Conservation (phyloP, 202 grass and related monocot genomes). For the Dendrocalamus latiflorus region DNA sequence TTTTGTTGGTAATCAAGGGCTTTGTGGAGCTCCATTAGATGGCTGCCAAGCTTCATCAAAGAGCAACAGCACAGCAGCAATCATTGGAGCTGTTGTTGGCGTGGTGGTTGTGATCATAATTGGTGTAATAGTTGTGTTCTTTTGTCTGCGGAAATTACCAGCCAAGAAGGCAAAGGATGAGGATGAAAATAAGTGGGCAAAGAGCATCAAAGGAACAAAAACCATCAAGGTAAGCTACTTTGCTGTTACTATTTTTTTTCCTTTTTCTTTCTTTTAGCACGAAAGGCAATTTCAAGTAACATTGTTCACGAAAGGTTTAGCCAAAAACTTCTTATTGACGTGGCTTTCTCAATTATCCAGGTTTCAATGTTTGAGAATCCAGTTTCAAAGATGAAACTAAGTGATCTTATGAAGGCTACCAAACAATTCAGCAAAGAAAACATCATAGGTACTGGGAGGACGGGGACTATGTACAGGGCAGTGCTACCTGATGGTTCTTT, state of each 20-base stretch:
- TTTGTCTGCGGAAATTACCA: constrained; percentile 47
- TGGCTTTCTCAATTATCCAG: constrained; percentile 40
- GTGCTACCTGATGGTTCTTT: constrained; percentile 69
- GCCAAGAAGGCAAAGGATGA: constrained; percentile 61
- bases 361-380: constrained; percentile 86
- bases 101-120: constrained; percentile 45
- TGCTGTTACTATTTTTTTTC: not conserved
- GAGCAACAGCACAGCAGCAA: constrained; percentile 24
- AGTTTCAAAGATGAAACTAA: constrained; percentile 91
- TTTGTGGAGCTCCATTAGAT: constrained; percentile 51
- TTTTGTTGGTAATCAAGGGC: constrained; percentile 50
- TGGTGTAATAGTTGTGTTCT: constrained; percentile 38
- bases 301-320: not conserved
- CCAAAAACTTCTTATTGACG: not conserved
- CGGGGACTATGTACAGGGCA: constrained; percentile 83
- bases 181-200: constrained; percentile 81
- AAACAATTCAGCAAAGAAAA: constrained; percentile 75
- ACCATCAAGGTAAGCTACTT: constrained; percentile 52
- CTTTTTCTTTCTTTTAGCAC: not conserved
- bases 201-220: constrained; percentile 71
- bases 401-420: constrained; percentile 92
- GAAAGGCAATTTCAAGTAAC: not conserved
- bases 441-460: constrained; percentile 71
- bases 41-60: constrained; percentile 41
- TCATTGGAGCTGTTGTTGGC: constrained; percentile 52